Evolutionary conservation across 106 monocot species (phyloP).

Genomic region (Dendrobium chrysotoxum): DNA sequence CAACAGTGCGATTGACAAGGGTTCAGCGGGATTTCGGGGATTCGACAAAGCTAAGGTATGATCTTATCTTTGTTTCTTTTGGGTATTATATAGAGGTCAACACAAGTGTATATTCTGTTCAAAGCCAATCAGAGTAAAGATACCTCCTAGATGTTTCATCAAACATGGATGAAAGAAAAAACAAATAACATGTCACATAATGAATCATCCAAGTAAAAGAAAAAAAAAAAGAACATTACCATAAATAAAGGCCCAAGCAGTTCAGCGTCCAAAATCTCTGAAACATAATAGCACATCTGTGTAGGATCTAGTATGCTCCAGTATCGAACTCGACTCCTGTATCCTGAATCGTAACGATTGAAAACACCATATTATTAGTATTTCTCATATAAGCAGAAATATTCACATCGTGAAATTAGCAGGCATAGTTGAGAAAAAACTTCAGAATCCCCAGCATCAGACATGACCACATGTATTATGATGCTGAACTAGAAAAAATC

Average conservation of each 20-base stretch:
- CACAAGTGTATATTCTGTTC: background rate
- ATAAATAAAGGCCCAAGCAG: conserved; percentile 75
- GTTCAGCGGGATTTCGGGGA: too few species aligned
- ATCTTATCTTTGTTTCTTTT: too few species aligned
- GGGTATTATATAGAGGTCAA: too few species aligned
- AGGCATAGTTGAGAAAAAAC: background rate
- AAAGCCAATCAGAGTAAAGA: background rate
- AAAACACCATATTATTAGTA: background rate
- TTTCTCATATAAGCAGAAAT: background rate
- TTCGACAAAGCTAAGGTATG: too few species aligned
- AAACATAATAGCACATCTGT: conserved; percentile 80
- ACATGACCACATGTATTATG: background rate
- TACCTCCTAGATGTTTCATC: background rate
- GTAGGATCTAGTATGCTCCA: conserved; percentile 64
- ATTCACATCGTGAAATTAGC: background rate
- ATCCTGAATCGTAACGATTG: conserved; percentile 38
- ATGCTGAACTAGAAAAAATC: background rate
- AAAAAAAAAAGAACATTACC: conserved; percentile 37
- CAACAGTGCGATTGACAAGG: too few species aligned
- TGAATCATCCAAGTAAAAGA: too few species aligned
- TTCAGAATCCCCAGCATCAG: background rate
- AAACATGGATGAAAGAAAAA: background rate
- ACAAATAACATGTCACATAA: background rate
- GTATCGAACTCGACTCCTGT: conserved; percentile 78
- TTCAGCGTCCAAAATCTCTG: conserved; percentile 83